Evolutionary conservation across 495 filamentous ascomycete genomes (phyloP).

Genomic region (Hypoxylon subgilvum): DNA sequence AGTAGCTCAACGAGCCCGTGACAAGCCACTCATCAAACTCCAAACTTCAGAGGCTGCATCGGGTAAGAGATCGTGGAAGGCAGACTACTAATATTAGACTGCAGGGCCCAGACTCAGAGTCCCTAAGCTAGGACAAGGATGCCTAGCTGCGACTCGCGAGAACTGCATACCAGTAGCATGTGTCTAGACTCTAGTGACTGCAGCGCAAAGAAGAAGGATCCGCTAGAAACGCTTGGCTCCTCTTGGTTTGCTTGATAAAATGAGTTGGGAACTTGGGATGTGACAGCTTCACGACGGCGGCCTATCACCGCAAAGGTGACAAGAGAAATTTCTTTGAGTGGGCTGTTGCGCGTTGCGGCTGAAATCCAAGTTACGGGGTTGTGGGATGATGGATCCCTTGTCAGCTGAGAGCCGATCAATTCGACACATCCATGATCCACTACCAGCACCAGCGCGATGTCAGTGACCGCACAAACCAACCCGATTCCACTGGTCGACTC

Average conservation of each 20-base stretch:
- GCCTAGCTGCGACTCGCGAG: slow-evolving; percentile 1
- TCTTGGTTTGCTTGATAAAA: not conserved
- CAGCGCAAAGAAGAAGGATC: not conserved
- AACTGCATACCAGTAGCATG: no score
- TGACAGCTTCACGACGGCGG: not conserved
- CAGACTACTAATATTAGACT: no score
- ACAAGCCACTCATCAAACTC: slow-evolving; percentile 19
- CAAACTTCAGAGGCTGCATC: no score
- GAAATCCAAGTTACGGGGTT: slow-evolving; percentile 4
- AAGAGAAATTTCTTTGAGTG: not conserved
- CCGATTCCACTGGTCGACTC: not conserved
- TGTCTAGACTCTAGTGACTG: no score
- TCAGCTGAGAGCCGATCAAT: slow-evolving; percentile 10
- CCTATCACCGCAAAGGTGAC: slow-evolving; percentile 1
- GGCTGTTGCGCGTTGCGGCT: slow-evolving; percentile 21
- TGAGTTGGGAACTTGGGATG: slow-evolving; percentile 2
- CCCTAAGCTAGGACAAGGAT: slow-evolving; percentile 7
- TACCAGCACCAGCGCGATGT: slow-evolving; percentile 16
- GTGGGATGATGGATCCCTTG: slow-evolving; percentile 6
- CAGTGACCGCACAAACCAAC: slow-evolving; percentile 3
- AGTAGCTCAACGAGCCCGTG: slow-evolving; percentile 6
- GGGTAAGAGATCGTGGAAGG: not conserved
- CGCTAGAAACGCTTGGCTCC: slow-evolving; percentile 6
- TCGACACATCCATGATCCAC: not conserved
- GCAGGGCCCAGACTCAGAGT: not conserved